Evolutionary conservation across 2,329 filamentous ascomycete genomes (phyloP).

Genomic region (Colletotrichum euphorbiae): DNA sequence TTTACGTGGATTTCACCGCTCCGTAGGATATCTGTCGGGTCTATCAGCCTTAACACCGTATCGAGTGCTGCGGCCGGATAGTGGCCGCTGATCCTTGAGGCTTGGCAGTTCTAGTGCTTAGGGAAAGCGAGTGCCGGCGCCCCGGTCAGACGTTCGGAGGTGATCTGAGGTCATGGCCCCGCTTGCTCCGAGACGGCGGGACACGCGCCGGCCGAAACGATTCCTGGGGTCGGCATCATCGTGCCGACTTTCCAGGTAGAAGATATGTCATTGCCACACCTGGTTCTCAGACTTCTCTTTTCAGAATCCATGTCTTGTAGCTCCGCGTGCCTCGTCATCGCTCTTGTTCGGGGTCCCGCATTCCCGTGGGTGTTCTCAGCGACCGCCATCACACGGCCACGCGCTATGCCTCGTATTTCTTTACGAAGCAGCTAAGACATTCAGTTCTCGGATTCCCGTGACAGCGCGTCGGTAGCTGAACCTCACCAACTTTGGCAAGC

Average conservation of each 20-base stretch:
- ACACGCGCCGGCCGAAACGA: slow-evolving; percentile 1
- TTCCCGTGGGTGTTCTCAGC: background rate
- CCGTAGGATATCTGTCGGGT: background rate
- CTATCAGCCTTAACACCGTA: background rate
- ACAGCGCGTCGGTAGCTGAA: background rate
- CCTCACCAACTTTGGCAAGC: background rate
- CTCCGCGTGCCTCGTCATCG: background rate
- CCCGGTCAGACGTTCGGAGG: slow-evolving; percentile 8
- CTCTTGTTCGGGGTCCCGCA: no score
- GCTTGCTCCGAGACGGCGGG: slow-evolving; percentile 17
- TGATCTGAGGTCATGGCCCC: slow-evolving; percentile 10
- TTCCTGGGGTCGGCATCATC: background rate
- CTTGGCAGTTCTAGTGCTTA: slow-evolving; percentile 23
- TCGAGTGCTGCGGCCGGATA: background rate
- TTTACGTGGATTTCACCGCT: background rate
- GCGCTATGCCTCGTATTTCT: slow-evolving; percentile 25
- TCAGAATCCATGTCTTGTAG: background rate
- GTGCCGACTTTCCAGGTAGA: background rate
- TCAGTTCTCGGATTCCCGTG: background rate
- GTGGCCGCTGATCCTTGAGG: slow-evolving; percentile 2
- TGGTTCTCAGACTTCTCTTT: background rate
- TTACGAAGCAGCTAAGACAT: slow-evolving; percentile 27
- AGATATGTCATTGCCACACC: background rate
- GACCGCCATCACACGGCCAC: background rate
- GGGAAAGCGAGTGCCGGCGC: slow-evolving; percentile 1